Base-by-base conservation (phyloP, 495 filamentous ascomycete species). In the Hapsidospora chrysogenum region DNA sequence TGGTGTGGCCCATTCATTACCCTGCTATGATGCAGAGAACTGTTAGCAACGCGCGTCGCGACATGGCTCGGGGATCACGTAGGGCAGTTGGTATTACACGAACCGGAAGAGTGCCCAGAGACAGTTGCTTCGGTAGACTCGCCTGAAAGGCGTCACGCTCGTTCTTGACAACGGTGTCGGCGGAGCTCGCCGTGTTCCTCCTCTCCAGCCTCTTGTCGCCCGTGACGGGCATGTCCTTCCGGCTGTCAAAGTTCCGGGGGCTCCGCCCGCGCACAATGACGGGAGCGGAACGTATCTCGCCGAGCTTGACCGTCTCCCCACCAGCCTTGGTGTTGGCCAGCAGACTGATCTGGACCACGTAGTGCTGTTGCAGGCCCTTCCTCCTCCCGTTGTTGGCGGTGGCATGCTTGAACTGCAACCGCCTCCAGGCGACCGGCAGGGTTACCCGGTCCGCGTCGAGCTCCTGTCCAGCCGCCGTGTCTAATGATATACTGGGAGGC, bases 341-440 rank as follows among this genome's bases (percentile, higher is more conserved):
- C 16, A 80, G 49, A 41, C 65, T 73, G 17, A 80, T 68, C 38
- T 70, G 66, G 42, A 80, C 72, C 4, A 76, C 63, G 45, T 78
- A 79, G 41, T 80, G 75, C 48, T 79, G 75, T 48, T 80, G 76
- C 28, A 78, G 44, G 15, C 76, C 76, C 47, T 79, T 80, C 33
- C 76, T 52, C 20, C 75, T 74, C 9, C 78, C 78, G 38, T 84
- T 84, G 50, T 84, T 84, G 16, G 85, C 85, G 5, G 85, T 94
- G 2, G 85, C 85, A 31, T 86, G 82, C 37, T 86, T 80, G 48
- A 94, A 94, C 51, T 94, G 85, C 35, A 94, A 57, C 14, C 85
- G 66, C 54, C 92, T 92, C 85, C 85, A 94, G 13, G 80, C 72
- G 27, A 92, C 77, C 2, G 82, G 80, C 16, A 80, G 72, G 43